Conservation (phyloP, 129 eudicot genomes). For the Helichrysum umbraculigerum region DNA sequence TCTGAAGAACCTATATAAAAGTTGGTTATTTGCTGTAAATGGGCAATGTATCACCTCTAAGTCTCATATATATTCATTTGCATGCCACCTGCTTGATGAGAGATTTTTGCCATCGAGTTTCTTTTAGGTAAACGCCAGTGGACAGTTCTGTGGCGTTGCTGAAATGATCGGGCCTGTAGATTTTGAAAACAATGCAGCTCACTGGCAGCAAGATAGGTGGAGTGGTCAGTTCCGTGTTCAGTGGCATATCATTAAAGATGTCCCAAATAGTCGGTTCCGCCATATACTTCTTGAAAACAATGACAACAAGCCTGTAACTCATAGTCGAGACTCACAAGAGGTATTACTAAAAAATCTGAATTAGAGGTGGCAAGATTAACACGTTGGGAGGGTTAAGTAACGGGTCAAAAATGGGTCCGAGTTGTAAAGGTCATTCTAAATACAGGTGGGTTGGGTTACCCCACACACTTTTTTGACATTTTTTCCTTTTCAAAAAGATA, state of each 20-base stretch:
- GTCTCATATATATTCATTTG: background rate
- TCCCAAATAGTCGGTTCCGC: conserved; percentile 71
- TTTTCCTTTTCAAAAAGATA: too few relatives aligned
- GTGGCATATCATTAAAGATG: conserved; percentile 83
- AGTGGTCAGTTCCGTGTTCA: conserved; percentile 78
- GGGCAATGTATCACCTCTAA: background rate
- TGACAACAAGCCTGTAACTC: conserved; percentile 89
- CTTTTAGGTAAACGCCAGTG: conserved; percentile 76
- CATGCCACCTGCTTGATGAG: background rate
- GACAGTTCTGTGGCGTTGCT: conserved; percentile 82
- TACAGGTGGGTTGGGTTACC: background rate
- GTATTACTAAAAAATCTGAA: conserved; percentile 28
- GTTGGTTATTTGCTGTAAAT: background rate
- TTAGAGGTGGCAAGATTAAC: background rate
- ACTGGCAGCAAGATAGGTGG: conserved; percentile 95
- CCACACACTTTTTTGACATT: background rate
- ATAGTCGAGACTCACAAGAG: conserved; percentile 92
- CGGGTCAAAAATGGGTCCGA: background rate
- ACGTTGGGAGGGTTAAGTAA: background rate
- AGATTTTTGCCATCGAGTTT: background rate
- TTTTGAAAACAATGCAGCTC: conserved; percentile 66
- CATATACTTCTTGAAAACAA: conserved; percentile 78
- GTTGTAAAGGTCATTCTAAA: background rate
- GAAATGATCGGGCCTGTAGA: conserved; percentile 83
- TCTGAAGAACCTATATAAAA: background rate